Percentiles rank a stretch among this genome's conserved stretches.
Conservation (phyloP, 116 monocot genomes). For the Zostera marina region DNA sequence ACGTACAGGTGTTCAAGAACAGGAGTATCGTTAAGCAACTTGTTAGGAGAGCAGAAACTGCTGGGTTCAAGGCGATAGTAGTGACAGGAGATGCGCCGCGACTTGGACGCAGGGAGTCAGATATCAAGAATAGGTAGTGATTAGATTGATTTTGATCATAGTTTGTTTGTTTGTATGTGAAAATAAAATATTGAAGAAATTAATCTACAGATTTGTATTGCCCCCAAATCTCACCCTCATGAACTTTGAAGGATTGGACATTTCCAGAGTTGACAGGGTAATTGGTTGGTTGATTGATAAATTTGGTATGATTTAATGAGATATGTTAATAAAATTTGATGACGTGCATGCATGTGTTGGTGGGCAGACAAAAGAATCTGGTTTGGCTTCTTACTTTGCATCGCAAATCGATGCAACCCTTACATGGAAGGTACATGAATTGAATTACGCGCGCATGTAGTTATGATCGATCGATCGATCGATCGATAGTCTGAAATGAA, state of each 20-base stretch:
- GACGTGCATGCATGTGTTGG: not conserved
- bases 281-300: not conserved
- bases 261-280: slow-evolving; percentile 61
- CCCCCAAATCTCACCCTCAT: slow-evolving; percentile 58
- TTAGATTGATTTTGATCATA: too few species aligned
- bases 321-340: not conserved
- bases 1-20: slow-evolving; percentile 88
- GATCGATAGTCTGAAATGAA: not conserved
- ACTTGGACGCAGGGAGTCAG: slow-evolving; percentile 86
- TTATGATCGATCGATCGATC: too few species aligned
- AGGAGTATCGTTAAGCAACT: slow-evolving; percentile 83
- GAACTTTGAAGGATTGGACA: slow-evolving; percentile 73
- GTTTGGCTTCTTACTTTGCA: slow-evolving; percentile 62
- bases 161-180: too few species aligned
- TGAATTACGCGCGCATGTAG: too few species aligned
- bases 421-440: slow-evolving; percentile 83
- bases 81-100: slow-evolving; percentile 83
- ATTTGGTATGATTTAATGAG: not conserved
- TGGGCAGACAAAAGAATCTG: slow-evolving; percentile 61
- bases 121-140: slow-evolving; percentile 94
- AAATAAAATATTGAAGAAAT: too few species aligned
- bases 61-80: slow-evolving; percentile 84
- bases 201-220: slow-evolving; percentile 42
- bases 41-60: slow-evolving; percentile 85
- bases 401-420: slow-evolving; percentile 56